A percentile compares a stretch with the other conserved stretches of the same genome.
Conservation (phyloP, 441 rosid genomes). For the Hura crepitans region DNA sequence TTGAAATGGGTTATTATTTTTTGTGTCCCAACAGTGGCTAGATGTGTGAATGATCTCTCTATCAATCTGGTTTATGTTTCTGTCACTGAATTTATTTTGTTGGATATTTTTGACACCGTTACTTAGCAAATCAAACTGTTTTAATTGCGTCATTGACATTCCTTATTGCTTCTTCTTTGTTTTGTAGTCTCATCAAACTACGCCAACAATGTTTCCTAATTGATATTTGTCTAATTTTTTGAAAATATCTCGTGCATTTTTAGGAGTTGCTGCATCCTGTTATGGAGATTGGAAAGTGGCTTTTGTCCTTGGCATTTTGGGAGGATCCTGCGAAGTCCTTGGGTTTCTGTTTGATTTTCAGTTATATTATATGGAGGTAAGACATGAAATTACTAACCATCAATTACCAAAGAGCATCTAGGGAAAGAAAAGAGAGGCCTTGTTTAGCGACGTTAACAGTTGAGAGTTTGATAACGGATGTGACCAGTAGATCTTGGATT, state of each 20-base stretch:
- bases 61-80: not conserved
- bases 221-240: not conserved
- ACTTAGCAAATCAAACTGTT: not conserved
- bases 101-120: constrained; percentile 4
- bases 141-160: not conserved
- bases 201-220: not conserved
- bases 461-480: not conserved
- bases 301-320: constrained; percentile 60
- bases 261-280: constrained; percentile 81
- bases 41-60: not conserved
- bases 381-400: constrained; percentile 9
- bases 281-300: constrained; percentile 55
- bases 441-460: not conserved
- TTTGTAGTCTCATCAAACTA: not conserved
- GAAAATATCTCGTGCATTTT: constrained; percentile 18
- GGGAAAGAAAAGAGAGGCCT: not conserved
- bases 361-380: constrained; percentile 67
- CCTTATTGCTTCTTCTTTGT: not conserved
- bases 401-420: not conserved
- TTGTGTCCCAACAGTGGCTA: not conserved
- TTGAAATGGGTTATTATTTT: not conserved
- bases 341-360: constrained; percentile 59
- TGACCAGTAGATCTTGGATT: not conserved
- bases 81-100: not conserved
- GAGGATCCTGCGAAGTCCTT: constrained; percentile 68